Base-by-base conservation (phyloP, 352 stramenopile species). In the Phytophthora fragariaefolia region DNA sequence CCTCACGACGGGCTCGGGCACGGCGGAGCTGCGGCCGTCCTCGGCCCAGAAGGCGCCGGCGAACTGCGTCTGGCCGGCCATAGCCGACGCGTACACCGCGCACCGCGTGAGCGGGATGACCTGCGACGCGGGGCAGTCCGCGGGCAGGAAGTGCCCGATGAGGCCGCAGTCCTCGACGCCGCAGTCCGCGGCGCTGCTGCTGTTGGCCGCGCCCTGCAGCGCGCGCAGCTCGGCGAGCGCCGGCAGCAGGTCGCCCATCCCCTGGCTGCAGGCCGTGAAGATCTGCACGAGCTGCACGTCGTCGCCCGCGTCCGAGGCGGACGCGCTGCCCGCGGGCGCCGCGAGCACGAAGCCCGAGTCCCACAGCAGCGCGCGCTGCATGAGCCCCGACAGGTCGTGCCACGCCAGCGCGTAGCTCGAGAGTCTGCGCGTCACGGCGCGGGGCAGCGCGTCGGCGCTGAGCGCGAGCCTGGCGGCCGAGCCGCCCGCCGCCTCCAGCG, bases 351-450 rank as follows among this genome's bases (percentile, higher is more conserved):
- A 87, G 26, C 82, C 83, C 0, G 78, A 74, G 72, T 92, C 83
- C 83, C 83, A 92, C 48, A 92, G 74, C 57, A 92, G 62, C 45
- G 83, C 83, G 59, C 83, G 83, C 60, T 92, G 83, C 58, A 87
- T 79, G 57, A 91, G 64, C 0, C 82, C 82, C 12, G 83, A 85
- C 46, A 92, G 68, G 4, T 53, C 12, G 46, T 45, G 63, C 82
- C 74, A 90, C 5, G 66, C 30, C 3, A 85, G 71, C 12, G 69
- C 50, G 32, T 69, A 64, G 48, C 54, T 68, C 8, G 47, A 61
- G 51, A 89, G 61, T 6, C 78, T 63, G 47, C 50, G 56, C 10
- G 38, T 49, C 9, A 89, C 59, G 28, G 59, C 48, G 20, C 47
- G 57, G 8, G 80, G 80, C 4, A 92, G 73, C 3, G 61, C 67